These are phyloP conservation scores for Blumeria hordei DNA, from an alignment of 2,329 filamentous ascomycete species.

Conservation along the genomic window DNA sequence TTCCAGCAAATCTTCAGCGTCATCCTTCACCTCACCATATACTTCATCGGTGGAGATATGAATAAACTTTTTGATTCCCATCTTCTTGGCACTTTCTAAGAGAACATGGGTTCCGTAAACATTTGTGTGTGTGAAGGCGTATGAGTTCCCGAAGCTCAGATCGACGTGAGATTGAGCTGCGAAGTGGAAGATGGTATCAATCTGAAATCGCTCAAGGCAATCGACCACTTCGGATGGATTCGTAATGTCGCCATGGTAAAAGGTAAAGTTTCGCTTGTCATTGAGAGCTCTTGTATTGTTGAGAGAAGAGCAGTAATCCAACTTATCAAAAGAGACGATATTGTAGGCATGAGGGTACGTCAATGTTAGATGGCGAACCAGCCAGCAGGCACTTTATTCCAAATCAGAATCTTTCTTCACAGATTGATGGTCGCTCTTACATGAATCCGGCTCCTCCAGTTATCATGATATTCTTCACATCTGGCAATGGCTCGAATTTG, in stretches of 20 bases:
- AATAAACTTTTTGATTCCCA: conserved; percentile 48
- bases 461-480: conserved; percentile 60
- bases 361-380: conserved; percentile 52
- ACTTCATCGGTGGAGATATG: conserved; percentile 73
- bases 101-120: conserved; percentile 68
- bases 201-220: conserved; percentile 44
- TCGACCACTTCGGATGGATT: conserved; percentile 43
- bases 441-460: conserved; percentile 73
- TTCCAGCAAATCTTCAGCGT: conserved; percentile 47
- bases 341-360: conserved; percentile 55
- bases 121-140: conserved; percentile 59
- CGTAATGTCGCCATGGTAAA: conserved; percentile 59
- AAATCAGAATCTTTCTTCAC: neutral
- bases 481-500: conserved; percentile 40
- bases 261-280: conserved; percentile 46
- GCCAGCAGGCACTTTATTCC: conserved; percentile 39
- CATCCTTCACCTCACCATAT: conserved; percentile 55
- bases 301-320: conserved; percentile 59
- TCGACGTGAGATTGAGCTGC: conserved; percentile 73
- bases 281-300: conserved; percentile 55
- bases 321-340: conserved; percentile 62
- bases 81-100: conserved; percentile 50
- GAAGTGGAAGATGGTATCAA: conserved; percentile 66
- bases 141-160: conserved; percentile 60
- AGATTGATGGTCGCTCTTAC: conserved; percentile 21